Percentiles rank a stretch among this genome's conserved stretches.
These are phyloP conservation scores for Testicularia cyperi DNA, from an alignment of 1,284 basidiomycete genomes.

Conservation along the genomic window DNA sequence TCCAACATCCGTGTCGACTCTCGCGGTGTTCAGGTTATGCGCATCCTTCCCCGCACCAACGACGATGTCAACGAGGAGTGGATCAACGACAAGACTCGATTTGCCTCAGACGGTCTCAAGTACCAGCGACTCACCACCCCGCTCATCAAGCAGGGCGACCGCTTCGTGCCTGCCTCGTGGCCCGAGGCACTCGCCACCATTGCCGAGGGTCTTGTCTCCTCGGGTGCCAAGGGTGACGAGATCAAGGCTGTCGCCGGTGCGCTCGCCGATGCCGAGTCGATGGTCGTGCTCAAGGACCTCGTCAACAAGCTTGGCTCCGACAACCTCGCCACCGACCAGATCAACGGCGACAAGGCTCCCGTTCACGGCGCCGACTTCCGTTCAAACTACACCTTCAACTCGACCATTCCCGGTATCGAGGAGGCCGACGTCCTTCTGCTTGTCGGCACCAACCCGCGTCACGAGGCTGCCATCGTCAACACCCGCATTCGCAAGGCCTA, in stretches of 20 bases:
- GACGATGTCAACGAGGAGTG: slow-evolving; percentile 99
- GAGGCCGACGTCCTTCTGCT: slow-evolving; percentile 90
- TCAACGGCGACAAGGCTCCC: slow-evolving; percentile 69
- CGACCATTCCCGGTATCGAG: slow-evolving; percentile 87
- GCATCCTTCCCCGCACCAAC: slow-evolving; percentile 91
- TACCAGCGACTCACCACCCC: slow-evolving; percentile 95
- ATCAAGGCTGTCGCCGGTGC: slow-evolving; percentile 93
- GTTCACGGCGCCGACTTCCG: slow-evolving; percentile 85
- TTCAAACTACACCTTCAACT: slow-evolving; percentile 95
- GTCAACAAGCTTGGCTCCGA: slow-evolving; percentile 92
- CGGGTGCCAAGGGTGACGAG: slow-evolving; percentile 88
- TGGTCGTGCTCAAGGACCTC: slow-evolving; percentile 91
- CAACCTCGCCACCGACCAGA: slow-evolving; percentile 81
- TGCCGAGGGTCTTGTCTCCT: slow-evolving; percentile 73
- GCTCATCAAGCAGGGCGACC: slow-evolving; percentile 84
- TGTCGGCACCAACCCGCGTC: slow-evolving; percentile 93
- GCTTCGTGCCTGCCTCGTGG: slow-evolving; percentile 90
- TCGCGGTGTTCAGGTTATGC: slow-evolving; percentile 93
- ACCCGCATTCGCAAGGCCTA: slow-evolving; percentile 93
- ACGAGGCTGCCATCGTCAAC: slow-evolving; percentile 96
- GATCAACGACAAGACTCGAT: slow-evolving; percentile 99
- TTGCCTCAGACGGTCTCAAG: slow-evolving; percentile 90
- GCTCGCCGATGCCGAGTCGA: slow-evolving; percentile 88
- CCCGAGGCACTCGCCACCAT: slow-evolving; percentile 83
- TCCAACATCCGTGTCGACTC: slow-evolving; percentile 97